Conservation (phyloP, 306 rosid species). For the Sicyos baderoa region DNA sequence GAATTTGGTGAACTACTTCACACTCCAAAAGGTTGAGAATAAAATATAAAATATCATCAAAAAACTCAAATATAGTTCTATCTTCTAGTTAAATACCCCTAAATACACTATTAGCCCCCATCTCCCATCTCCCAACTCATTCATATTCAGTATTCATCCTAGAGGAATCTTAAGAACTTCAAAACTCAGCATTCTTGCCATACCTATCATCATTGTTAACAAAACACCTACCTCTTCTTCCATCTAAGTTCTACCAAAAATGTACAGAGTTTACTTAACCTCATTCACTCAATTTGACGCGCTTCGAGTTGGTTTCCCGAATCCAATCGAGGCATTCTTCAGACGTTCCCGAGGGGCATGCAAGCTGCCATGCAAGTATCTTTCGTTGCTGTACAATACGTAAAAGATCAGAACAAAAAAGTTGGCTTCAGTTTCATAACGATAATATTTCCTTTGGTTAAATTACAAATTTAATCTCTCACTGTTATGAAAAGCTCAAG, state of each 20-base stretch:
- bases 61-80: not conserved
- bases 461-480: too few relatives aligned
- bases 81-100: not conserved
- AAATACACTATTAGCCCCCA: not conserved
- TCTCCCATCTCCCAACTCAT: not conserved
- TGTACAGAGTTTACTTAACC: slow-evolving; percentile 10
- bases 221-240: slow-evolving; percentile 3
- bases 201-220: not conserved
- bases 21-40: not conserved
- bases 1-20: too few relatives aligned
- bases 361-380: too few relatives aligned
- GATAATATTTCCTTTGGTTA: not conserved
- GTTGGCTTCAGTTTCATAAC: not conserved
- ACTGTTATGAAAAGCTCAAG: too few relatives aligned
- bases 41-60: not conserved
- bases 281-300: slow-evolving; percentile 9
- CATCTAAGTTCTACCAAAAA: not conserved
- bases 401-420: not conserved
- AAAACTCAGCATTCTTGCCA: not conserved
- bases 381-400: not conserved
- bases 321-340: too few relatives aligned
- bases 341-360: too few relatives aligned
- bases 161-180: not conserved
- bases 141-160: not conserved
- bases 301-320: too few relatives aligned